Base-by-base conservation (phyloP, 2,329 filamentous ascomycete genomes). In the Chrysosporium keratinophilum region DNA sequence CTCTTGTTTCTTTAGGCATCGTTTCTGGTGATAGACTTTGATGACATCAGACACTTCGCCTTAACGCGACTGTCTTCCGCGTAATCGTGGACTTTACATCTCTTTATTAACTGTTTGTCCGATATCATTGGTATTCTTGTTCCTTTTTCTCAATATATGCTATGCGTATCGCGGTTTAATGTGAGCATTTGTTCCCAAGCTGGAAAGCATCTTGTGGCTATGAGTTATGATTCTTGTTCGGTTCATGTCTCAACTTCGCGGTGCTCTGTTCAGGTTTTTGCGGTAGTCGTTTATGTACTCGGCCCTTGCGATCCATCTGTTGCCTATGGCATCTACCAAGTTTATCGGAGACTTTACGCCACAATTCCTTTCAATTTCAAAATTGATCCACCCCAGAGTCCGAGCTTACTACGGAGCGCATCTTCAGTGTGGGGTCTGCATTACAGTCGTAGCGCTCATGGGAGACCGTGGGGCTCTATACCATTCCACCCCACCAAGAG, bases 101-200 rank as follows among this genome's bases (percentile, higher is more conserved):
- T n/a, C 11, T 28, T 37, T n/a, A 19, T 37, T 44, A 10, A 6
- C 23, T 43, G 28, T 12, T 50, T 37, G 41, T 51, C 37, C 34
- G 39, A 15, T 44, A 43, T 44, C n/a, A 3, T 51, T 28, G 40
- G 2, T 33, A 6, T n/a, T 50, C 20, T 44, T 23, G 43, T 44
- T 50, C n/a, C n/a, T 34, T 43, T 31, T 37, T 43, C 10, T 44
- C 39, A 28, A 20, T 35, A 44, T 37, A 12, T 23, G 23, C 17
- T 51, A 31, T 51, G 17, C n/a, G n/a, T 51, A 51, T 44, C 11
- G 15, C 23, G 19, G 48, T 50, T 50, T 50, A 37, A 51, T 51
- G 20, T 42, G 6, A 51, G 4, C 17, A 17, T 7, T n/a, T 15
- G 10, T 12, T 23, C 39, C 40, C 39, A 28, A 19, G 23, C 23